Conservation (phyloP, 1,284 basidiomycete genomes). For the Tremellales sp. region DNA sequence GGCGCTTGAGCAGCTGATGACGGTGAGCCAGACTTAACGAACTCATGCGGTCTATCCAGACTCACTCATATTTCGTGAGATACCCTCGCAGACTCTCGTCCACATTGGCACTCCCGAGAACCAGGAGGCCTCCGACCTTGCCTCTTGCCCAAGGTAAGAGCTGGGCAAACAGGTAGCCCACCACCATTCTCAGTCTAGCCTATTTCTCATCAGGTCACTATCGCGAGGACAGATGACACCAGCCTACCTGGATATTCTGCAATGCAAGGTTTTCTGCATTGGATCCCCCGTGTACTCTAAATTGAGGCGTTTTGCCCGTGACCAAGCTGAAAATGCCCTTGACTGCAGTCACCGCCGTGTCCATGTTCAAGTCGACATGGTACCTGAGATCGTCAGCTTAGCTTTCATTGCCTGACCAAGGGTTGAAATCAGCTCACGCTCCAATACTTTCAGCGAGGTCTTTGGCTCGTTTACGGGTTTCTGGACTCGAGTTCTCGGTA, state of each 20-base stretch:
- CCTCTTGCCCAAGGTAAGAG: conserved; percentile 90
- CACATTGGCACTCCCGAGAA: conserved; percentile 94
- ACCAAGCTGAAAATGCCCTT: conserved; percentile 77
- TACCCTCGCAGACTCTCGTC: conserved; percentile 97
- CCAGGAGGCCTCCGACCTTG: conserved; percentile 76
- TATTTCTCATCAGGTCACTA: conserved; percentile 38
- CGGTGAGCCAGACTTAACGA: not conserved
- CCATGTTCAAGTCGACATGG: conserved; percentile 95
- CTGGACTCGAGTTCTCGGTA: conserved; percentile 86
- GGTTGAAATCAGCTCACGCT: conserved; percentile 54
- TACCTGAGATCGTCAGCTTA: conserved; percentile 56
- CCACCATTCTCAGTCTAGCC: conserved; percentile 89
- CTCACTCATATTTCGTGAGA: conserved; percentile 93
- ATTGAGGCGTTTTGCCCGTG: conserved; percentile 76
- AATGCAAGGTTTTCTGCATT: conserved; percentile 88
- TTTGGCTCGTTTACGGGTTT: conserved; percentile 82
- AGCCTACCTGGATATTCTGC: conserved; percentile 86
- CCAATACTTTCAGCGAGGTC: conserved; percentile 83
- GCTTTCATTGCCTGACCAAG: not conserved
- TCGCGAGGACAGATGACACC: not conserved
- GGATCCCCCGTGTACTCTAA: conserved; percentile 82
- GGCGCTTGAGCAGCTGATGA: conserved; percentile 59
- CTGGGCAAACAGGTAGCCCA: conserved; percentile 97
- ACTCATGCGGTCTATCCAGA: not conserved
- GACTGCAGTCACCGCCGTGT: conserved; percentile 78